Base-by-base conservation (phyloP, 2,329 filamentous ascomycete species). In the Colletotrichum tropicale region DNA sequence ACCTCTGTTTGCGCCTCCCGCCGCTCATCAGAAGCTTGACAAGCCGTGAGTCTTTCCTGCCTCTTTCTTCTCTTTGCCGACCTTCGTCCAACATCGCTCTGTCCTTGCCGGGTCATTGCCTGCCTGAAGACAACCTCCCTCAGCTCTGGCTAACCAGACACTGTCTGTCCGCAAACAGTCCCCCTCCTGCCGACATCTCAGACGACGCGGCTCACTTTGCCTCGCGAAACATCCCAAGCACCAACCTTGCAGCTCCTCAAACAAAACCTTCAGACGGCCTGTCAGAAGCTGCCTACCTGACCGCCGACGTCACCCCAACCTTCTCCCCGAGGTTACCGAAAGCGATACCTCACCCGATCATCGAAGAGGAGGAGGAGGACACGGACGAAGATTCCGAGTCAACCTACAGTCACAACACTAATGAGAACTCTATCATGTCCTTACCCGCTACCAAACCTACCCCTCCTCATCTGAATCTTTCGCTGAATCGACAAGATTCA, bases 381-480 rank as follows among this genome's bases (percentile, higher is more conserved):
- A 80, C 80, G 78, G 78, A 83, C 77, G 83, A 79, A 72, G 81
- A 84, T 65, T 83, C 85, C 68, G 81, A 84, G 70, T 77, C 77
- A 66, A 69, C 66, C 55, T 78, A 75, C 80, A 81, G 81, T 80
- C 81, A 80, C 80, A 83, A 84, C 82, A 81, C 80, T 82, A 84
- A 85, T 82, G 81, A 80, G 79, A 82, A 80, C 80, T 80, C 81
- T 79, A 83, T 83, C 81, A 87, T 89, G 85, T 88, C 88, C 80
- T 84, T 90, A 81, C 86, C 87, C 80, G 82, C 86, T 66, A 86
- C 88, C 60, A 91, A 89, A 81, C 82, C 86, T 66, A 85, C 86
- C 75, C 89, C 89, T 80, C 89, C 88, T 75, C 89, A 91, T 78
- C 86, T 91, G 56, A 88, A 85, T 77, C 85, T 92, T 76, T 85